Base-by-base conservation (phyloP, 1,284 basidiomycete species). In the Leccinum griseonigrum region DNA sequence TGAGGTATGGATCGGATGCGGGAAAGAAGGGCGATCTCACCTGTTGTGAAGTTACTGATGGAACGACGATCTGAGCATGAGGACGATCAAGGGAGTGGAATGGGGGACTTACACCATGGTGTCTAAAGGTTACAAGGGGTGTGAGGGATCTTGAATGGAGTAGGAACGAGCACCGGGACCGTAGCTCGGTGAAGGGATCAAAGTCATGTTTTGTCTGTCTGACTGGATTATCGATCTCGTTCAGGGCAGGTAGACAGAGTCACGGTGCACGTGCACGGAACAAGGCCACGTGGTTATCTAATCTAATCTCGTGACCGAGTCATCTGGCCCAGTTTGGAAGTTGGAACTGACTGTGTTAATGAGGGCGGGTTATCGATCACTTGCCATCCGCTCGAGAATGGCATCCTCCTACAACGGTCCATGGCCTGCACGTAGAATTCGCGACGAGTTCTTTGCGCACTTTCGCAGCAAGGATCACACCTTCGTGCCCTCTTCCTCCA, bases 401-500 rank as follows among this genome's bases (percentile, higher is more conserved):
- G 36, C 66, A 13, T 68, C 70, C 46, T 60, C 73, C 1, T 76
- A 76, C 65, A 61, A 66, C 38, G 73, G 73, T 14, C 79, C 85
- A 56, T 92, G 89, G 88, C 84, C 91, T 34, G 87, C 91, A 3
- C 73, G 77, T 53, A 86, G 83, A 72, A 85, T 94, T 56, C 83
- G 91, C 63, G 77, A 88, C 68, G 86, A 89, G 57, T 94, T 88
- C 77, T 87, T 92, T 74, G 83, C 89, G 66, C 94, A 83, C 79
- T 99, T 98, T 78, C 81, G 86, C 62, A 79, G 81, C 56, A 87
- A 87, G 69, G 82, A 85, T 65, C 97, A 99, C 78, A 91, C 91
- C 40, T 97, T 95, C 75, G 94, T 96, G 63, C 91, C 91, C n/a
- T 97, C 94, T 52, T 95, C 93, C 6, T 86, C 93, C 13, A 97